Evolutionary conservation across 2,329 filamentous ascomycete species (phyloP).

Genomic region (Xylaria sp.): DNA sequence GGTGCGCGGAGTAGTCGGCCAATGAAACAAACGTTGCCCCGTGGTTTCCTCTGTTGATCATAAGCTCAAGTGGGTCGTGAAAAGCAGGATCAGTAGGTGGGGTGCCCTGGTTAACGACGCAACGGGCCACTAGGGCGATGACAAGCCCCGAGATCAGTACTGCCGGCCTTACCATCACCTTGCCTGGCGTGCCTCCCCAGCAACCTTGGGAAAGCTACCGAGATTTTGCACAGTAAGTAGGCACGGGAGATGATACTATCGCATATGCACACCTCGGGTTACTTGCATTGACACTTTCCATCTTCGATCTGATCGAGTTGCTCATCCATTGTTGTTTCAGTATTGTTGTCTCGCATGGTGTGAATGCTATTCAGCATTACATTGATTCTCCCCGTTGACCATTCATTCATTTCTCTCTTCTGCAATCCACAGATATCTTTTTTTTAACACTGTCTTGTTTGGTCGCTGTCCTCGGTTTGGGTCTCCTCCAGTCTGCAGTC

Average conservation of each 20-base stretch:
- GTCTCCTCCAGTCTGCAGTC: neutral
- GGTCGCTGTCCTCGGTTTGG: too few species aligned
- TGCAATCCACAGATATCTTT: constrained; percentile 4
- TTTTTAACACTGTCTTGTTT: neutral
- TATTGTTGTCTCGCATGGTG: constrained; percentile 16
- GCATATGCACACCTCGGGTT: neutral
- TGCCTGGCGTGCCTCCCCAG: neutral
- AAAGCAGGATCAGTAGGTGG: constrained; percentile 44
- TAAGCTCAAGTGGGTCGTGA: constrained; percentile 44
- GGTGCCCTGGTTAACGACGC: constrained; percentile 26
- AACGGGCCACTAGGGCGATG: constrained; percentile 22
- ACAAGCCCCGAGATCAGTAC: neutral
- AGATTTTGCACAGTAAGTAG: neutral
- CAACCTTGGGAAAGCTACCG: neutral
- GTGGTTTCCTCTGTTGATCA: constrained; percentile 66
- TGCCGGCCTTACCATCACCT: neutral
- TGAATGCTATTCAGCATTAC: neutral
- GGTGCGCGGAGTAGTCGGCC: constrained; percentile 45
- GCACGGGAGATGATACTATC: neutral
- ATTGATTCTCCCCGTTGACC: constrained; percentile 10
- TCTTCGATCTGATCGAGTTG: constrained; percentile 1
- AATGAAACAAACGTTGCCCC: constrained; percentile 65
- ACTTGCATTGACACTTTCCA: constrained; percentile 1
- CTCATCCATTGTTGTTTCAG: constrained; percentile 23
- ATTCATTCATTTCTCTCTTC: constrained; percentile 30